Base-by-base conservation (phyloP, 2,329 filamentous ascomycete species). In the Aureobasidium sp. region DNA sequence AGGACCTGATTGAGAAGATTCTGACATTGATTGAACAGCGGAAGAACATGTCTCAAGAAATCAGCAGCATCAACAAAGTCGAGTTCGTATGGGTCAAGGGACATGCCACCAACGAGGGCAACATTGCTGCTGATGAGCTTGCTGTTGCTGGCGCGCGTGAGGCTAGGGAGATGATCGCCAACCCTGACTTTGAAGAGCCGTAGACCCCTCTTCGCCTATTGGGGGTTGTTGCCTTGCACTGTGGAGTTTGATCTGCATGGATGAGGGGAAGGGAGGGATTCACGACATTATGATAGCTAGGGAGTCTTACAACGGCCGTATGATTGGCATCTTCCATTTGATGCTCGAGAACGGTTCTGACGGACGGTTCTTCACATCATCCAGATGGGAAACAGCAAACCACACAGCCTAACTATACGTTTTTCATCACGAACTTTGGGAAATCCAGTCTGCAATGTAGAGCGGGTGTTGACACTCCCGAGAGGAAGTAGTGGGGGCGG, bases 1-100 rank as follows among this genome's bases (percentile, higher is more conserved):
- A 85, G 69, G 94, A 99, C 69, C 76, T 97, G 25, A 83, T 97
- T 62, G 82, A 88, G 71, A 83, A 83, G 3, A 86, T 96, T 50
- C 76, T 91, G 44, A 78, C 80, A 7, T 83, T 84, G 68, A 89
- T 97, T 54, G 84, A 88, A 29, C 83, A 90, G 72, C 65, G 73
- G 5, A 53, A 81, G 84, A 53, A 77, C 75, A 59, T 76, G 79
- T 1, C 84, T 83, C 16, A 81, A 81, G 63, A 64, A 36, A 57
- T 63, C 21, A 63, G 63, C 15, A 65, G 66, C 39, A 54, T 62
- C 63, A 68, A 41, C 15, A 74, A 71, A 69, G 72, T 74, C 42
- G 76, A 83, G 59, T 94, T 96, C 69, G 81, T 86, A 65, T 97
- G 92, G 92, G 86, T 97, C 50, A 96, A 96, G 75, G 94, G 91